Evolutionary conservation across 306 rosid genomes (phyloP).

Genomic region (Erythrophleum fordii): DNA sequence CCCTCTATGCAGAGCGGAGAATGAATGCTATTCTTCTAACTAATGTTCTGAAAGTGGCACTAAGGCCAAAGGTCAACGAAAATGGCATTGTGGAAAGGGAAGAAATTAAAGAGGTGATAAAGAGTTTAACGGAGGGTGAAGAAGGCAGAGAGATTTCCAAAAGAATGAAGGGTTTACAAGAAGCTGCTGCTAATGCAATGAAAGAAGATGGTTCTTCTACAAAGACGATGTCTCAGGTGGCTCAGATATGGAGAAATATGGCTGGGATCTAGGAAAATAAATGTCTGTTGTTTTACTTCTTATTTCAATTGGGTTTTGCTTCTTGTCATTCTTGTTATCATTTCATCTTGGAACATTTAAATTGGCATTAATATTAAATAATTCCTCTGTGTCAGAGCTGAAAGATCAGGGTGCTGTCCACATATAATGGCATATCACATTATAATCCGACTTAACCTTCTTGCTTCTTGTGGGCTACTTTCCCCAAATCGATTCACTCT

Average conservation of each 20-base stretch:
- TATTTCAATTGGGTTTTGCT: no score
- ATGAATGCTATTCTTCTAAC: background rate
- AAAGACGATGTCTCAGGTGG: background rate
- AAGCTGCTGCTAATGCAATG: background rate
- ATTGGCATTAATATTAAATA: no score
- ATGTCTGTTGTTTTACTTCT: no score
- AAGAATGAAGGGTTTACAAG: background rate
- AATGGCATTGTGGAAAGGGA: background rate
- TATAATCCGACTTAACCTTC: no score
- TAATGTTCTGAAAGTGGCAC: background rate
- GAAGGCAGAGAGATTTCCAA: background rate
- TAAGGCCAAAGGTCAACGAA: background rate
- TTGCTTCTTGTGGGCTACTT: no score
- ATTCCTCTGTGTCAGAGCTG: no score
- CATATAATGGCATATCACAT: no score
- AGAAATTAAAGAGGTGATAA: background rate
- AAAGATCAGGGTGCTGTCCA: no score
- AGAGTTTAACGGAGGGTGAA: background rate
- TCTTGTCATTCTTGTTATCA: no score
- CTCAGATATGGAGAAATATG: background rate
- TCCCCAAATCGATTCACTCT: no score
- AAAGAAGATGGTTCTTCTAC: background rate
- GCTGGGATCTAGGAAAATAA: background rate
- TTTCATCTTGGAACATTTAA: no score
- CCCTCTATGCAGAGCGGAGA: conserved; percentile 1